Evolutionary conservation across 208 protist species (phyloP).

Genomic region (Blastocrithidia nonstop): DNA sequence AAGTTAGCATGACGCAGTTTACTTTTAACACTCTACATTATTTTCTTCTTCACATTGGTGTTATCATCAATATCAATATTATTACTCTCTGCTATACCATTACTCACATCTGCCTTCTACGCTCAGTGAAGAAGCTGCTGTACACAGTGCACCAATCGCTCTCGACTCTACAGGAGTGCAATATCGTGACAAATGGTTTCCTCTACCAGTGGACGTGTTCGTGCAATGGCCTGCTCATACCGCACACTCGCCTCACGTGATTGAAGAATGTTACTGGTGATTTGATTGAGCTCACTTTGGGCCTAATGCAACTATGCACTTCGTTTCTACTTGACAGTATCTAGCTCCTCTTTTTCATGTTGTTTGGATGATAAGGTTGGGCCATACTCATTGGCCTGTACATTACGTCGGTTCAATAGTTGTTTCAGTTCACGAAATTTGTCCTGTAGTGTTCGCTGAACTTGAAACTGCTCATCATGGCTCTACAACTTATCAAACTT

Average conservation of each 20-base stretch:
- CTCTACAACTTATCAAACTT: slow-evolving; percentile 51
- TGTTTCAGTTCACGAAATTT: slow-evolving; percentile 51
- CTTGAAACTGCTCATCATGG: slow-evolving; percentile 31
- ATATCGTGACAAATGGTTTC: slow-evolving; percentile 22
- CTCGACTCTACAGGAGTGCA: slow-evolving; percentile 25
- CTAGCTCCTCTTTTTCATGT: slow-evolving; percentile 25
- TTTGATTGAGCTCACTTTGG: slow-evolving; percentile 17
- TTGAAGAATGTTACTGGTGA: slow-evolving; percentile 17
- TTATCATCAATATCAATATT: slow-evolving; percentile 7
- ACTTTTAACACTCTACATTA: neutral
- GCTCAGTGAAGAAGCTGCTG: slow-evolving; percentile 1
- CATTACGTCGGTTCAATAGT: slow-evolving; percentile 31
- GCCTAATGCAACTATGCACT: slow-evolving; percentile 15
- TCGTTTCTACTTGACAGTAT: slow-evolving; percentile 15
- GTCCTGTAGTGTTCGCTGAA: slow-evolving; percentile 33
- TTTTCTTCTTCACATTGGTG: slow-evolving; percentile 9
- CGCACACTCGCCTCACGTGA: slow-evolving; percentile 33
- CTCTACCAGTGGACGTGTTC: slow-evolving; percentile 15
- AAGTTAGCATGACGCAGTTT: too few relatives aligned
- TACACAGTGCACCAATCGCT: slow-evolving; percentile 17
- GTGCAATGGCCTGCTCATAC: slow-evolving; percentile 51
- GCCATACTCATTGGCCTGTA: slow-evolving; percentile 57
- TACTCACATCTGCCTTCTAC: slow-evolving; percentile 2
- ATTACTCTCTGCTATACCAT: neutral
- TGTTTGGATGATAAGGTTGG: slow-evolving; percentile 17